Percentiles rank a stretch among this genome's conserved stretches.
Conservation (phyloP, 257 asterid species). For the Solanum lycopersicoides region DNA sequence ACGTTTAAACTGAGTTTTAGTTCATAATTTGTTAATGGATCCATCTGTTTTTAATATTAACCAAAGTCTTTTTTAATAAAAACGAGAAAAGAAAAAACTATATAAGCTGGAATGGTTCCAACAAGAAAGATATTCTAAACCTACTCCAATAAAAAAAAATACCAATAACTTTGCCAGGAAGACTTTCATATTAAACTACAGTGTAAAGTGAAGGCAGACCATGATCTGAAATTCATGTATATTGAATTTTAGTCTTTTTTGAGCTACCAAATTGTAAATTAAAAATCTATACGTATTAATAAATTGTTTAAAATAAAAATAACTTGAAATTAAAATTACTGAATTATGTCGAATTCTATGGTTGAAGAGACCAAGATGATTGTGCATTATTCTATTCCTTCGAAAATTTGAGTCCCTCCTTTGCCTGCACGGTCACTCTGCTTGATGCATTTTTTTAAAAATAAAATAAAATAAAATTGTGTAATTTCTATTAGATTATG, state of each 20-base stretch:
- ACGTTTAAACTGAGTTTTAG: not conserved
- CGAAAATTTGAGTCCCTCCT: not conserved
- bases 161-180: not conserved
- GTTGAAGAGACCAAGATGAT: not conserved
- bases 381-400: not conserved
- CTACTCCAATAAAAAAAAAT: not conserved
- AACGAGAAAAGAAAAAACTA: not conserved
- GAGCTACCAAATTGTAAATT: not conserved
- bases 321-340: not conserved
- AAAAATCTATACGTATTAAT: not conserved
- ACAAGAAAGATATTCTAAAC: not conserved
- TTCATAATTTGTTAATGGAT: not conserved
- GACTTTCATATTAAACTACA: not conserved
- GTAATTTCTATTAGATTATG: not conserved
- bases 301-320: not conserved
- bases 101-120: not conserved
- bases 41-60: not conserved
- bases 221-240: not conserved
- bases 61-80: not conserved
- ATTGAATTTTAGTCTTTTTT: not conserved
- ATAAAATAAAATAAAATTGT: too few species aligned
- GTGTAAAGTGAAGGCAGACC: not conserved
- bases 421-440: constrained; percentile 2
- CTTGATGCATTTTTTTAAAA: not conserved
- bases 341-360: rapidly evolving